Evolutionary conservation across 352 stramenopile genomes (phyloP).

Genomic region (Phytopythium boreale): DNA sequence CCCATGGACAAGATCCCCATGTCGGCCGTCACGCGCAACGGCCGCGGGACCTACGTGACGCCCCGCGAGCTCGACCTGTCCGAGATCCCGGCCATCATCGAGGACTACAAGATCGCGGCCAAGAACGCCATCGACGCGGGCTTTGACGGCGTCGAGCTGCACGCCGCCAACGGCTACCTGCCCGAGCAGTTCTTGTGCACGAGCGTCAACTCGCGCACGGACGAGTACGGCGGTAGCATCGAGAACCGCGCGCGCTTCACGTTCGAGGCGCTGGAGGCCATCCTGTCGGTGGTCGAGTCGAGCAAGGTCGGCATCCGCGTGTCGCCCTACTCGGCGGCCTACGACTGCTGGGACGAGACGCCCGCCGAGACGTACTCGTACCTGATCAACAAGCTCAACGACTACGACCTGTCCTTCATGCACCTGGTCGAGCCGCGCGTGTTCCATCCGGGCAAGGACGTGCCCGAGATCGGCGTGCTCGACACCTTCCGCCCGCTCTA

Average conservation of each 20-base stretch:
- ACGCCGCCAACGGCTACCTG: constrained; percentile 87
- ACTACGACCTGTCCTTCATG: constrained; percentile 42
- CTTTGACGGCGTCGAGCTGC: constrained; percentile 28
- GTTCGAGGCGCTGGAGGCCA: constrained; percentile 14
- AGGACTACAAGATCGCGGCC: constrained; percentile 21
- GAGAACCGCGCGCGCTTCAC: constrained; percentile 78
- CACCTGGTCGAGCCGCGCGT: constrained; percentile 53
- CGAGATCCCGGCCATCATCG: constrained; percentile 51
- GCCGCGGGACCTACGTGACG: constrained; percentile 28
- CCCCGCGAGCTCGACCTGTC: constrained; percentile 58
- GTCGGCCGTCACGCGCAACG: constrained; percentile 23
- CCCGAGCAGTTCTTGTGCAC: constrained; percentile 86
- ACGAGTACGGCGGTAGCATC: constrained; percentile 76
- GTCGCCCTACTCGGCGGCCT: constrained; percentile 33
- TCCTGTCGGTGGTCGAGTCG: constrained; percentile 31
- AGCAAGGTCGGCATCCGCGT: constrained; percentile 37
- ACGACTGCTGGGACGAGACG: constrained; percentile 35
- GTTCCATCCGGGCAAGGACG: constrained; percentile 26
- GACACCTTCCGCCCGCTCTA: constrained; percentile 44
- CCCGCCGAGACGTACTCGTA: constrained; percentile 36
- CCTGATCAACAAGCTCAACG: constrained; percentile 29
- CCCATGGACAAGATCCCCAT: constrained; percentile 16
- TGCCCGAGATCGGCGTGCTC: constrained; percentile 34
- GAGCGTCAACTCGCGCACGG: constrained; percentile 63
- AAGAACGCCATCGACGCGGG: constrained; percentile 19